phyloP scores from a whole-genome alignment of 2,329 filamentous ascomycete species.

The Sporothrix pallida region DNA sequence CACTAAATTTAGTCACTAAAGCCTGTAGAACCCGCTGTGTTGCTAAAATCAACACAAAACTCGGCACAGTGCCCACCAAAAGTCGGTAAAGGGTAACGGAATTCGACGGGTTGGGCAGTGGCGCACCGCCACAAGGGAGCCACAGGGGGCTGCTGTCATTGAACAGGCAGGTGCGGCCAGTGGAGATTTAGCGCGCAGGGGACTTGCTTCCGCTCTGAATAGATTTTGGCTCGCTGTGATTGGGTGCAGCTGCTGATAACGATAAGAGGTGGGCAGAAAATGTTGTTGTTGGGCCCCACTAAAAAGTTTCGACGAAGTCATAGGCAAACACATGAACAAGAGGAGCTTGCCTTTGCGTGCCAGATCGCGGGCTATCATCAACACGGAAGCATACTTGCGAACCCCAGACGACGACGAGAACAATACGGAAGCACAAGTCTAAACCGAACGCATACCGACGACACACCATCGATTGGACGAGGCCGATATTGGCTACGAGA shows the following conservation, averaged over 20 bases:
- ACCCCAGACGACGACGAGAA: conserved; percentile 15
- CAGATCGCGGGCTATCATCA: conserved; percentile 7
- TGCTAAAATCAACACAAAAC: conserved; percentile 22
- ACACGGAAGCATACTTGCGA: conserved; percentile 28
- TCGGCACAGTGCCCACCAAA: conserved; percentile 21
- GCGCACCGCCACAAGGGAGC: conserved; percentile 28
- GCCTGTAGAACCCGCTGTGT: not conserved
- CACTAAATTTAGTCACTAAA: not conserved
- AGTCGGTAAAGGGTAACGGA: conserved; percentile 33
- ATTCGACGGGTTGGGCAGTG: conserved; percentile 31
- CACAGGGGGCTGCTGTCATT: not conserved
- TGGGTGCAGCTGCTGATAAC: conserved; percentile 11
- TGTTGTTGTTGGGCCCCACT: conserved; percentile 28
- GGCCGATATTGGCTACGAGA: not conserved
- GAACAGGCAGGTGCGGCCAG: not conserved
- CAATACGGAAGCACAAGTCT: not conserved
- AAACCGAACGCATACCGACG: not conserved
- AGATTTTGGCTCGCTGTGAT: not conserved
- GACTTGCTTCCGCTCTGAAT: conserved; percentile 25
- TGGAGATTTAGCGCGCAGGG: conserved; percentile 1
- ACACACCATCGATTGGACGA: not conserved
- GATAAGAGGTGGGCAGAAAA: conserved; percentile 18
- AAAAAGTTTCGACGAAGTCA: conserved; percentile 27
- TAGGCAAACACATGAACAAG: conserved; percentile 8
- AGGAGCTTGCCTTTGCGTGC: not conserved